Evolutionary conservation across 805 yeast genomes (phyloP), one percentile per base, ranked within the genome.

Genomic region (Saccharomycopsis malanga): DNA sequence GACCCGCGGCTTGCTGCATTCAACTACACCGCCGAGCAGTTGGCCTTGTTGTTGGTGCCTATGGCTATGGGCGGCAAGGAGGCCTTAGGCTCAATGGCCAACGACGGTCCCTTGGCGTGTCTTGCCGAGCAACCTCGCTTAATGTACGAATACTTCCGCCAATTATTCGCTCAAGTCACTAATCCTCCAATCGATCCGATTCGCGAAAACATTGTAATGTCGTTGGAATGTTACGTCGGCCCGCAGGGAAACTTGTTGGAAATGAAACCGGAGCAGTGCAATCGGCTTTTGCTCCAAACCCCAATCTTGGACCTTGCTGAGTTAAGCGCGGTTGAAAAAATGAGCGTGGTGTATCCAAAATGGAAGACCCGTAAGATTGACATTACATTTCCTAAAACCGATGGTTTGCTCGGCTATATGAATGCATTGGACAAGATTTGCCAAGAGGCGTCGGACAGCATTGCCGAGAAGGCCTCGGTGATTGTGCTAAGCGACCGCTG

Each of bases 171-270:
- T 18, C 98, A 91, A 69, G 98, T 91, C 48, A 91, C 98, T 27
- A 91, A 91, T 69, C 98, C 98, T 49, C 98, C 98, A 43, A 93
- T 91, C 62, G 98, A 91, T 65, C 98, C 98, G 44, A 93, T 91
- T 58, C 82, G 98, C 65, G 98, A 91, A 70, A 82, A 83, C 50
- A 86, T 91, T 57, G 98, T 93, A 61, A 91, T 91, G 98, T 87
- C 96, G 10, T 74, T 93, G 56, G 96, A 91, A 65, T 91, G 98
- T 69, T 87, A 85, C 66, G 81, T 91, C 59, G 98, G 98, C 47
- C 98, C 98, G n/a, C 98, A 93, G 66, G 98, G 96, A 49, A 91
- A 91, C 64, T 69, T 91, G 55, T 75, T 91, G 60, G 98, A 93
- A 66, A 87, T 88, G 89, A 81, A 83, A 60, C 81, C 96, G 7